Evolutionary conservation across 148 eudicot species (phyloP).

Genomic region (Camellia japonica): DNA sequence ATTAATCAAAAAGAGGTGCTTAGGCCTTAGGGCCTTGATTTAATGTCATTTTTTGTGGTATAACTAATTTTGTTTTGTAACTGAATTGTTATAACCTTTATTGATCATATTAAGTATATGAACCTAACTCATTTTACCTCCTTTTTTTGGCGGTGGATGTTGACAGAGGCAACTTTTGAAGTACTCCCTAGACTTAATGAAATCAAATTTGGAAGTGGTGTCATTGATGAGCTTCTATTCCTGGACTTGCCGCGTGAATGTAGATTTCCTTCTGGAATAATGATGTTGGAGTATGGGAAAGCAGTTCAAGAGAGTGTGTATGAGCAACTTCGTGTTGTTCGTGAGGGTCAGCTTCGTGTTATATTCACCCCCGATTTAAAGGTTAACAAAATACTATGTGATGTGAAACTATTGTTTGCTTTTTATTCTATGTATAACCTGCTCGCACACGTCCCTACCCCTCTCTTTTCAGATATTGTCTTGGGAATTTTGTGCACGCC

Average conservation of each 20-base stretch:
- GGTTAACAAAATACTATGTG: conserved; percentile 34
- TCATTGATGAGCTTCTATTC: conserved; percentile 82
- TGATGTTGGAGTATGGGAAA: conserved; percentile 86
- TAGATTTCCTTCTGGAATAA: conserved; percentile 66
- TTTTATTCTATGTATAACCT: background rate
- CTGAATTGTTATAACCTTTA: background rate
- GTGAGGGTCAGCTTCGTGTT: conserved; percentile 88
- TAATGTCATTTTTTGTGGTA: background rate
- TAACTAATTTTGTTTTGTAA: background rate
- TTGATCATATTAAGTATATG: background rate
- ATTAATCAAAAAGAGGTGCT: background rate
- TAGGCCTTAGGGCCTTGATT: too few relatives aligned
- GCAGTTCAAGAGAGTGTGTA: conserved; percentile 95
- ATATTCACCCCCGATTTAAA: conserved; percentile 82
- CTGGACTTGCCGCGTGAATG: conserved; percentile 87
- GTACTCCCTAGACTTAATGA: conserved; percentile 92
- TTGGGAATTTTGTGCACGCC: conserved; percentile 95
- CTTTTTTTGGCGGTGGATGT: conserved; percentile 10
- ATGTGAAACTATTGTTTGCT: background rate
- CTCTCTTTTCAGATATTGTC: conserved; percentile 55
- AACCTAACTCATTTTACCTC: background rate
- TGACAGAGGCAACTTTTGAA: conserved; percentile 92
- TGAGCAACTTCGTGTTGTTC: conserved; percentile 89
- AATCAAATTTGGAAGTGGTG: conserved; percentile 88
- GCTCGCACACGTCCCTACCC: conserved; percentile 12